phyloP scores from a whole-genome alignment of 306 rosid species.

The Sphenostylis stenocarpa region DNA sequence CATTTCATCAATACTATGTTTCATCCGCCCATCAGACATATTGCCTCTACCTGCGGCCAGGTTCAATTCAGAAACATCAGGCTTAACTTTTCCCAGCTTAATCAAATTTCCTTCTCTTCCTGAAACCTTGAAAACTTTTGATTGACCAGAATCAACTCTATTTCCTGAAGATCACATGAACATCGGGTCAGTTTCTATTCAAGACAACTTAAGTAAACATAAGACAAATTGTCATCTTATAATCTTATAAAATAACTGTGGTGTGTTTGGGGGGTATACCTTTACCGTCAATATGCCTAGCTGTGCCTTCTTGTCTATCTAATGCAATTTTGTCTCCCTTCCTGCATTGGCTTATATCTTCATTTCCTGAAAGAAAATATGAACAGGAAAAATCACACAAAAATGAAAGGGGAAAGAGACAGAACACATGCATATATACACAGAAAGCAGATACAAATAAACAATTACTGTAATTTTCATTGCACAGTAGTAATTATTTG shows the following conservation, averaged over 20 bases:
- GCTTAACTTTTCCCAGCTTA: conserved; percentile 71
- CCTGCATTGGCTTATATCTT: conserved; percentile 41
- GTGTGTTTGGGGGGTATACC: conserved; percentile 8
- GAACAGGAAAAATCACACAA: conserved; percentile 27
- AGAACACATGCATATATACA: neutral
- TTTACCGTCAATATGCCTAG: conserved; percentile 50
- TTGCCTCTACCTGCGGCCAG: conserved; percentile 48
- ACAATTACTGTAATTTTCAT: neutral
- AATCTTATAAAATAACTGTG: conserved; percentile 9
- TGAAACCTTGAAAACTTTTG: conserved; percentile 55
- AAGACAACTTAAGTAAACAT: conserved; percentile 4
- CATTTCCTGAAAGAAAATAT: conserved; percentile 51
- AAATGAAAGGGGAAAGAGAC: neutral
- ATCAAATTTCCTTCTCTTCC: conserved; percentile 72
- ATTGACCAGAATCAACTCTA: conserved; percentile 53
- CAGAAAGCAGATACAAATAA: neutral
- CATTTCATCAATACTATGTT: conserved; percentile 47
- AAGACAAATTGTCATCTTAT: conserved; percentile 6
- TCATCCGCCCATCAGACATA: conserved; percentile 54
- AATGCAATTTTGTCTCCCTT: conserved; percentile 47
- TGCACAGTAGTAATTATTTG: neutral
- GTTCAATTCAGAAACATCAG: conserved; percentile 52
- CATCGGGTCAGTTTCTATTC: neutral
- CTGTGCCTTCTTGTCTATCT: conserved; percentile 48
- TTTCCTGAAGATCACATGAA: conserved; percentile 51